Evolutionary conservation across 371 early-diverging fungal genomes (phyloP).

Genomic region (Lichtheimia ramosa): DNA sequence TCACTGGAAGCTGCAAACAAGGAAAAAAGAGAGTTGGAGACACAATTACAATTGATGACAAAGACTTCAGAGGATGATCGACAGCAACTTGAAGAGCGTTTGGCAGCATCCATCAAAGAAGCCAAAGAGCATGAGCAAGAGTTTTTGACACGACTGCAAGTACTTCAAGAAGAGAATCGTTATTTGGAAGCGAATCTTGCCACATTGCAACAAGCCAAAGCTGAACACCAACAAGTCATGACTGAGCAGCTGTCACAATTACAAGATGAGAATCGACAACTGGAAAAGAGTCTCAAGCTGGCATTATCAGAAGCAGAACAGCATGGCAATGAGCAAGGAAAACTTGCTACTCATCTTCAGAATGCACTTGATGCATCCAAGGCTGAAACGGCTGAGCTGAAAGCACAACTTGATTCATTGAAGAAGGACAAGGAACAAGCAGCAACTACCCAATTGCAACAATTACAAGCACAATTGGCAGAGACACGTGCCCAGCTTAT

Average conservation of each 20-base stretch:
- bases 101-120: neutral
- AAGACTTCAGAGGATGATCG: neutral
- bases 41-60: neutral
- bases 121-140: neutral
- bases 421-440: too few relatives aligned
- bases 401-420: too few relatives aligned
- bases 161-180: neutral
- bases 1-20: neutral
- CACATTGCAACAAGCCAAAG: too few relatives aligned
- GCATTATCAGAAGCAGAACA: too few relatives aligned
- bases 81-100: neutral
- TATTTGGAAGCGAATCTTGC: neutral
- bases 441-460: too few relatives aligned
- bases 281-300: neutral
- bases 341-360: too few relatives aligned
- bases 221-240: too few relatives aligned
- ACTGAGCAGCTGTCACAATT: too few relatives aligned
- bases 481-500: neutral
- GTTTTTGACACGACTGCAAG: neutral
- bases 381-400: too few relatives aligned
- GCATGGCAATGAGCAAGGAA: too few relatives aligned
- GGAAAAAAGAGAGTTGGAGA: neutral
- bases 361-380: too few relatives aligned
- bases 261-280: neutral
- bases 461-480: too few relatives aligned